These are phyloP conservation scores for Magnolia officinalis DNA, from an alignment of 164 flowering plant genomes.

Conservation along the genomic window DNA sequence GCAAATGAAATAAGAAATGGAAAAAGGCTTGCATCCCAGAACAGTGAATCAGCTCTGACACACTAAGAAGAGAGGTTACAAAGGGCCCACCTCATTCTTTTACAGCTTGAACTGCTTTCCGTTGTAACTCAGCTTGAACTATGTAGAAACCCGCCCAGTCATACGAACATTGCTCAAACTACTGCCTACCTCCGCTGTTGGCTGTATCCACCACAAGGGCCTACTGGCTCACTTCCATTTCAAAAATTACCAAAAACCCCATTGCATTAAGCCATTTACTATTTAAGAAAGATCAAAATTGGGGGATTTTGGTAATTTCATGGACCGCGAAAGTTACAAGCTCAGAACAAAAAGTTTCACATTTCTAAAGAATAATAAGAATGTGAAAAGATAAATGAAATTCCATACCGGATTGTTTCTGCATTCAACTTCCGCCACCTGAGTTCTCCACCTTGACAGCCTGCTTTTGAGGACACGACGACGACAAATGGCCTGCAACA, in stretches of 20 bases:
- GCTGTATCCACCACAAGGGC: neutral
- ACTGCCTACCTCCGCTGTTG: neutral
- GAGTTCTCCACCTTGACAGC: conserved; percentile 19
- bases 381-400: neutral
- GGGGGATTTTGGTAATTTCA: neutral
- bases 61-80: too few relatives aligned
- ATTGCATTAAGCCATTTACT: neutral
- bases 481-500: conserved; percentile 67
- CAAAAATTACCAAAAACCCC: neutral
- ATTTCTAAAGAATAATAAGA: neutral
- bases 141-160: neutral
- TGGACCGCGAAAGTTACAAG: neutral
- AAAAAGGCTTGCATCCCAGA: too few relatives aligned
- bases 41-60: too few relatives aligned
- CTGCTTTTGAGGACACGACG: conserved; percentile 65
- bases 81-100: too few relatives aligned
- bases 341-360: neutral
- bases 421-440: neutral
- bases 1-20: too few relatives aligned
- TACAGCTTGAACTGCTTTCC: too few relatives aligned
- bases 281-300: too few relatives aligned
- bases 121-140: neutral
- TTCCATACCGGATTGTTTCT: neutral
- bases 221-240: neutral
- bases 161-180: neutral